Evolutionary conservation across 805 yeast genomes (phyloP).

Genomic region (Starmerella sp.): DNA sequence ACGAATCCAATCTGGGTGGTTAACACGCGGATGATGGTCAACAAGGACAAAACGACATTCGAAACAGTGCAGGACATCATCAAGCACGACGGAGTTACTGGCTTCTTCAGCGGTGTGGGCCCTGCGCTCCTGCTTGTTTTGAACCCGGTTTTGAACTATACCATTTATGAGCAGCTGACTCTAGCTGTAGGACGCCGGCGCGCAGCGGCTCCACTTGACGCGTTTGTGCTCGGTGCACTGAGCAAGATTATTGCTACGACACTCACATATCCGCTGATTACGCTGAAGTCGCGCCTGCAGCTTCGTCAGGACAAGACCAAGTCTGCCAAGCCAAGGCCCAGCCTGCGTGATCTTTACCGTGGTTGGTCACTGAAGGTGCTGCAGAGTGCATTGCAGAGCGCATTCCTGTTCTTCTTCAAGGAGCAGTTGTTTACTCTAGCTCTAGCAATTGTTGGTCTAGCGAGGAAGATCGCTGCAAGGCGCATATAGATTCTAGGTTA

Average conservation of each 20-base stretch:
- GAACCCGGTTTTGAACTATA: constrained; percentile 86
- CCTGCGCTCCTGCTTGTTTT: constrained; percentile 80
- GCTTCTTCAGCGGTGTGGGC: constrained; percentile 72
- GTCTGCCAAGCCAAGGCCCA: constrained; percentile 29
- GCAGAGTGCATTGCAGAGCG: constrained; percentile 81
- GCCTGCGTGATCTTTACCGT: constrained; percentile 63
- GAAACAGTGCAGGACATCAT: constrained; percentile 50
- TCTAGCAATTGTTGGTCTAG: constrained; percentile 40
- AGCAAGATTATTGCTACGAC: constrained; percentile 85
- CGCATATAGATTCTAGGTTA: not conserved
- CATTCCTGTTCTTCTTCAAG: constrained; percentile 80
- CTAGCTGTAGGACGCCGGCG: constrained; percentile 48
- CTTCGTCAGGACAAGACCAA: constrained; percentile 28
- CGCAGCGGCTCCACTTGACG: constrained; percentile 56
- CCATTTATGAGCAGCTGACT: constrained; percentile 78
- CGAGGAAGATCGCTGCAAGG: constrained; percentile 21
- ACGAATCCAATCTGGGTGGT: constrained; percentile 96
- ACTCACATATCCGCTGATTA: constrained; percentile 79
- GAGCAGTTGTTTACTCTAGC: constrained; percentile 65
- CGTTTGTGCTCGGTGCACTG: constrained; percentile 76
- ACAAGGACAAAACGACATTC: constrained; percentile 37
- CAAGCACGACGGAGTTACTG: constrained; percentile 55
- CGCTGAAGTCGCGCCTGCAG: constrained; percentile 83
- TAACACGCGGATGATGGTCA: constrained; percentile 76
- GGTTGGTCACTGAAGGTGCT: constrained; percentile 71